Conservation (phyloP, 768 basidiomycete genomes). For the Cyclocybe cylindracea region DNA sequence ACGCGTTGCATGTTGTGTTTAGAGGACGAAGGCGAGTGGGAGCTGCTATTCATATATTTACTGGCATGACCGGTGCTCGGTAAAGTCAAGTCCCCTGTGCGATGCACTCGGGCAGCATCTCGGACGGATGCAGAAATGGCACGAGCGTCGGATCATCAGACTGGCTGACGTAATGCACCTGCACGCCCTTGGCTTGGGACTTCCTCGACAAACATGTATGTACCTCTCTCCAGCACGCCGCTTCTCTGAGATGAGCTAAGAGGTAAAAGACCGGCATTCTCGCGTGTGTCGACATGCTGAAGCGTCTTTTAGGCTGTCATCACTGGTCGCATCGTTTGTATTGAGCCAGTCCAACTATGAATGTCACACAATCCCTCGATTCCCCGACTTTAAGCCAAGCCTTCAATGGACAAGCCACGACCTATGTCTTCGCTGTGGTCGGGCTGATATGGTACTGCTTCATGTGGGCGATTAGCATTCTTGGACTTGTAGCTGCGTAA, state of each 20-base stretch:
- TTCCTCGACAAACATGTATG: too few species aligned
- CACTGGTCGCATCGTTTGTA: not conserved
- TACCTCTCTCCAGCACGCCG: too few species aligned
- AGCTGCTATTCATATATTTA: not conserved
- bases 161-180: not conserved
- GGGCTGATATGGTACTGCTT: slow-evolving; percentile 61
- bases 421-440: slow-evolving; percentile 30
- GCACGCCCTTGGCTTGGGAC: not conserved
- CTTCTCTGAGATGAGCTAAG: too few species aligned
- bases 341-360: not conserved
- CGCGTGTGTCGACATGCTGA: slow-evolving; percentile 1
- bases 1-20: slow-evolving; percentile 57
- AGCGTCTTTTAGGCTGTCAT: not conserved
- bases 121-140: not conserved
- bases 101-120: not conserved
- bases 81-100: not conserved
- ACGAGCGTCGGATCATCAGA: not conserved
- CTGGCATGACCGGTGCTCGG: not conserved
- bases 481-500: slow-evolving; percentile 73
- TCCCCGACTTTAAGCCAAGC: not conserved
- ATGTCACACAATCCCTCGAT: not conserved
- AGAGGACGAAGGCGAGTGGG: not conserved
- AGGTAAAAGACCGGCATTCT: not conserved
- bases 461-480: slow-evolving; percentile 64
- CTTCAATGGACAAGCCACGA: slow-evolving; percentile 14